Conservation (phyloP, 139 green algal species). For the Volvox africanus region DNA sequence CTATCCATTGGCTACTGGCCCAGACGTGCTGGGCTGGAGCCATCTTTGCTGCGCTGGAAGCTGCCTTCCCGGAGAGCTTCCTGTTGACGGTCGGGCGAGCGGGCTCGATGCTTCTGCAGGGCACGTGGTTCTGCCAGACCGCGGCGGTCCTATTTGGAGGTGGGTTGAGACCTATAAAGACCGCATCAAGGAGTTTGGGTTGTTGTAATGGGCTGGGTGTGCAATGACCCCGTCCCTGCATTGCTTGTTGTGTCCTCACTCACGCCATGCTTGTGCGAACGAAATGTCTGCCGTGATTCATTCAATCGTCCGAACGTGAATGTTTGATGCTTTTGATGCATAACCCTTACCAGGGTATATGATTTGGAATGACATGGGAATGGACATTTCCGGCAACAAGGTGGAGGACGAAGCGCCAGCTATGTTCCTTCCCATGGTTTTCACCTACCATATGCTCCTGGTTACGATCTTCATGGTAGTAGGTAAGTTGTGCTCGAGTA, state of each 20-base stretch:
- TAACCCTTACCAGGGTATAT: background rate
- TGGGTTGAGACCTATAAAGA: background rate
- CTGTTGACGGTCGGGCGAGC: conserved; percentile 36
- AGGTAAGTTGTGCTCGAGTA: background rate
- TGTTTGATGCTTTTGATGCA: too few species aligned
- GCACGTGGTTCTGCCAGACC: conserved; percentile 45
- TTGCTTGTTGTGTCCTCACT: too few species aligned
- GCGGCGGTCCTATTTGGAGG: conserved; percentile 37
- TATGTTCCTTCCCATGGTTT: conserved; percentile 36
- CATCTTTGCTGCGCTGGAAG: conserved; percentile 24
- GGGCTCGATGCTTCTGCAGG: conserved; percentile 28
- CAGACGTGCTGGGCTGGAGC: conserved; percentile 14
- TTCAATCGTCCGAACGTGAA: too few species aligned
- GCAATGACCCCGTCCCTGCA: too few species aligned
- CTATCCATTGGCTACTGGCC: conserved; percentile 33
- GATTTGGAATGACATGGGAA: conserved; percentile 10
- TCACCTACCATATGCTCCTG: conserved; percentile 22
- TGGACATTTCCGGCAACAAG: background rate
- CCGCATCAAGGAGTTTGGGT: background rate
- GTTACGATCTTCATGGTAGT: background rate
- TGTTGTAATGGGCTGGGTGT: background rate
- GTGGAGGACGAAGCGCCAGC: conserved; percentile 28
- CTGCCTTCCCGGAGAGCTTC: conserved; percentile 9
- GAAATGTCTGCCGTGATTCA: too few species aligned
- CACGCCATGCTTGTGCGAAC: too few species aligned